Conservation (phyloP, 176 grass and related monocot genomes). For the Hordeum marinum region DNA sequence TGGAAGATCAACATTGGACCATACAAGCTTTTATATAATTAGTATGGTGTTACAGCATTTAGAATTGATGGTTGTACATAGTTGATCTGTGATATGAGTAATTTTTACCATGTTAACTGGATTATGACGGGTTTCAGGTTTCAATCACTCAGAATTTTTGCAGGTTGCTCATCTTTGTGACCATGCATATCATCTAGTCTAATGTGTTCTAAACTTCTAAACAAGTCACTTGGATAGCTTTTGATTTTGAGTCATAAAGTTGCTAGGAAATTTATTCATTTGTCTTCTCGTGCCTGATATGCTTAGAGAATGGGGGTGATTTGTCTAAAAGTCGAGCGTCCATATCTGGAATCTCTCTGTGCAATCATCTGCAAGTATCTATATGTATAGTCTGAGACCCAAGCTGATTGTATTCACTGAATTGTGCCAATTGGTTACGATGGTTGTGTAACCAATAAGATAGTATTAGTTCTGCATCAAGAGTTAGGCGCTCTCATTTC, state of each 20-base stretch:
- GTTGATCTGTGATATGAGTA: background rate
- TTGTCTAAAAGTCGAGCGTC: background rate
- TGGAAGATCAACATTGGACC: background rate
- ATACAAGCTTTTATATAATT: background rate
- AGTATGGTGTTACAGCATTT: background rate
- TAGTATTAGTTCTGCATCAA: background rate
- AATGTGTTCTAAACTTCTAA: background rate
- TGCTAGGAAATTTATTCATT: slow-evolving; percentile 5
- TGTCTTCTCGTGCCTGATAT: slow-evolving; percentile 24
- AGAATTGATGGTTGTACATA: background rate
- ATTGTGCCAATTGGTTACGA: background rate
- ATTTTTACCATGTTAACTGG: background rate
- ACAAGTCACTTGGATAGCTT: background rate
- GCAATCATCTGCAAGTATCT: background rate
- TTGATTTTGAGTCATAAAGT: slow-evolving; percentile 17
- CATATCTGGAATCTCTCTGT: background rate
- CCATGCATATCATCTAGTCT: background rate
- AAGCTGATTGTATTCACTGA: background rate
- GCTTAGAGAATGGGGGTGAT: background rate
- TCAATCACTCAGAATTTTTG: slow-evolving; percentile 17
- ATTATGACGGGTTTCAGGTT: background rate
- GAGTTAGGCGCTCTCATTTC: background rate
- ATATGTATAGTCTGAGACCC: background rate
- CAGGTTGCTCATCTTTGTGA: slow-evolving; percentile 4
- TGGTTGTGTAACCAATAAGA: background rate